Evolutionary conservation across 345 rosid species (phyloP), one percentile per base, ranked within the genome.

Genomic region (Carallia brachiata): DNA sequence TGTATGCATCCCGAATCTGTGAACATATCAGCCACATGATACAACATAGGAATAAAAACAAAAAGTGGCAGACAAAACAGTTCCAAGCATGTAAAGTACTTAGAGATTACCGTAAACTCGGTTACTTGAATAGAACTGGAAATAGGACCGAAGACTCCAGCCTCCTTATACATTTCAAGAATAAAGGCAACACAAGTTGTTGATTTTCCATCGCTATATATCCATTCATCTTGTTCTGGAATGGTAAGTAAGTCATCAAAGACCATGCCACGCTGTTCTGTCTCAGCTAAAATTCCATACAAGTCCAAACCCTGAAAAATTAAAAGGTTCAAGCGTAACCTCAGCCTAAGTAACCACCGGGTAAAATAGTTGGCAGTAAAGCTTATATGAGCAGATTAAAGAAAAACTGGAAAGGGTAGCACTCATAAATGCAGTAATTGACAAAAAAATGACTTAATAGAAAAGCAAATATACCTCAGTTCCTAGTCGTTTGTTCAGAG

Each of bases 211-310:
- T 95, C 97, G 71, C 97, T 95, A 66, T 92, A 95, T 18, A 90
- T 78, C 99, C 99, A 95, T 40, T 90, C 99, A 80, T 95, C 98
- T 65, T 86, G 89, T 73, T 95, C 99, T 1, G 99, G 90, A 67
- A 89, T 80, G 17, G 96, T 89, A 68, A 95, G 94, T 67, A 95
- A 70, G 56, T 95, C 88, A 73, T 90, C 99, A 63, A 95, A 92
- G 50, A 89, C 62, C 61, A 89, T 83, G 66, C 96, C 94, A 47
- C 94, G 94, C 81, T 76, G 90, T 80, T 88, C 97, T 30, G 85
- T 79, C 86, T 90, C 98, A 23, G 75, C 89, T 52, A 95, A 76
- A 66, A 95, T 84, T 56, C 86, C 94, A 73, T 86, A 75, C 65
- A 95, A 75, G 79, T 92, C 98, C 76, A 92, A 80, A 75, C 77